Evolutionary conservation across 805 yeast genomes (phyloP), one percentile per base, ranked within the genome.

Genomic region (Candida taoyuanica): DNA sequence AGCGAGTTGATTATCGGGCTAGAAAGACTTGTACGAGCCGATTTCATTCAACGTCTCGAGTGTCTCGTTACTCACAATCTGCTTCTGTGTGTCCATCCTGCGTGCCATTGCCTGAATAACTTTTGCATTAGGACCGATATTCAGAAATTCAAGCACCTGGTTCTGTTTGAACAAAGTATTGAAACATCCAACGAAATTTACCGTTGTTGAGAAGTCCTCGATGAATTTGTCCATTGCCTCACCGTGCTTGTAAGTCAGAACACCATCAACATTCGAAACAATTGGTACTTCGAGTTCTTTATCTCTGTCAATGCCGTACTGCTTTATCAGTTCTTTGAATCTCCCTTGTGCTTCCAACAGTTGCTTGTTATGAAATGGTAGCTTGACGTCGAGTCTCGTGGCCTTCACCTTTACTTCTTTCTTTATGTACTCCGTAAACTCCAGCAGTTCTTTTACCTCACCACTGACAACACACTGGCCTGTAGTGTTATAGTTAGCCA

Each of bases 341-440:
- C 43, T 42, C 26, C 45, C 45, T 34, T 65, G 58, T 7, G 65
- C 51, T 15, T 59, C 63, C 5, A 44, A 37, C 8, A 77, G 51
- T 3, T 65, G 43, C 9, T 59, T 52, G 40, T 55, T 64, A 47
- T 72, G 78, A 50, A 72, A 72, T 13, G 78, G 77, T 2, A 71
- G 55, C 7, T 50, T 40, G 4, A 67, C 72, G 2, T 68, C 64
- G 26, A 72, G 46, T 29, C 45, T 45, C 1, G 58, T 54, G 4
- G 58, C 42, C 42, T 58, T 58, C 11, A 63, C 47, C 5, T 56
- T 52, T 12, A 37, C 25, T 42, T 46, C 38, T 43, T 48, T 31
- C 34, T 46, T 55, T 36, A 36, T 46, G 23, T 30, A 32, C 24
- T 36, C 43, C 7, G 44, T 48, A 39, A 28, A 37, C 17, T 36